Conservation (phyloP, 345 rosid species). For the Mercurialis annua region DNA sequence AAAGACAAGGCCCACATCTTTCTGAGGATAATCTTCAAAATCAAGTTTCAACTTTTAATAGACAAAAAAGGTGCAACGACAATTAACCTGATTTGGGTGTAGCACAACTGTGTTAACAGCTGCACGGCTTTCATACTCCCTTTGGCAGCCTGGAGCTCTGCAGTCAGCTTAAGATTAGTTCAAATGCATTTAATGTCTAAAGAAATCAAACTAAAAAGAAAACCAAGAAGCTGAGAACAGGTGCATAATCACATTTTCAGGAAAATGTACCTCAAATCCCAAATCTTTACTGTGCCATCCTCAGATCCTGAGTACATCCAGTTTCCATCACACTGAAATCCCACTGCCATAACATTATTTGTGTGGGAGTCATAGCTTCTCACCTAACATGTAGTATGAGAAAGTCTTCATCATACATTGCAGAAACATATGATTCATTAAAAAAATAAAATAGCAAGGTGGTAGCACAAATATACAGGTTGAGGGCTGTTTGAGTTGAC, state of each 20-base stretch:
- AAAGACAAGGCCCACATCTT: not conserved
- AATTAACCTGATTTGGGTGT: constrained; percentile 89
- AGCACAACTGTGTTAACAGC: constrained; percentile 92
- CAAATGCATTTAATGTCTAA: constrained; percentile 2
- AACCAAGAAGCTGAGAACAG: not conserved
- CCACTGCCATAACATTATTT: constrained; percentile 94
- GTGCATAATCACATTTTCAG: not conserved
- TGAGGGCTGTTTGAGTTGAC: constrained; percentile 71
- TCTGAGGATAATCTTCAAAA: not conserved
- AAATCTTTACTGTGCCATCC: constrained; percentile 93
- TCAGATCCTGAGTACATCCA: constrained; percentile 99
- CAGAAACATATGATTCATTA: not conserved
- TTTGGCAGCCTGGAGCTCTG: constrained; percentile 97
- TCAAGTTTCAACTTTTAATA: not conserved
- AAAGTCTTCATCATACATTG: constrained; percentile 2
- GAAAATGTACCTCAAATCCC: constrained; percentile 76
- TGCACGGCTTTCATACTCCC: constrained; percentile 94
- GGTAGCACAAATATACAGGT: constrained; percentile 42
- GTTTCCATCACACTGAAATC: constrained; percentile 95
- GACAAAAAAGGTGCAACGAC: not conserved
- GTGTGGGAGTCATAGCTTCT: constrained; percentile 93
- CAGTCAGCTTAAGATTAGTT: constrained; percentile 26
- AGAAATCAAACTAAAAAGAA: not conserved
- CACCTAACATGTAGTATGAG: constrained; percentile 40
- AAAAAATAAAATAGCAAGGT: not conserved